A percentile compares a stretch with the other conserved stretches of the same genome.
phyloP scores from a whole-genome alignment of 805 yeast genomes.

The Wickerhamiella musiphila region DNA sequence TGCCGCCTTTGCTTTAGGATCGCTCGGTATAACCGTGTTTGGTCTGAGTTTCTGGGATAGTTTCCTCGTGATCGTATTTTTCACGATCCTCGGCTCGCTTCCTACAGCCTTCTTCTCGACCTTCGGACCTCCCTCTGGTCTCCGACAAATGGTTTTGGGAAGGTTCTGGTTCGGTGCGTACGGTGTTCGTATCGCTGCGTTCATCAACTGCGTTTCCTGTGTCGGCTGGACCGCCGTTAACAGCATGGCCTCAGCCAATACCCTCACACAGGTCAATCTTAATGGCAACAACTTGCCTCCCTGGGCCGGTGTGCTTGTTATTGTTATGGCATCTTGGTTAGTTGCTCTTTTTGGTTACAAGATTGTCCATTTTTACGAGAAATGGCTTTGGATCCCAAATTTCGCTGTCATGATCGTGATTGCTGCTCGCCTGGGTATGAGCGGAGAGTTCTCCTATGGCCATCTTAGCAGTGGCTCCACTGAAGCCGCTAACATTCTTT shows the following conservation, averaged over 20 bases:
- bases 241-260: slow-evolving; percentile 75
- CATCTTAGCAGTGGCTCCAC: slow-evolving; percentile 37
- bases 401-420: slow-evolving; percentile 54
- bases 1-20: slow-evolving; percentile 69
- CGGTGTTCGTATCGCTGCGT: slow-evolving; percentile 59
- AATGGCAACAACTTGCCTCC: slow-evolving; percentile 50
- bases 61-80: slow-evolving; percentile 49
- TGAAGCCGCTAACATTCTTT: slow-evolving; percentile 59
- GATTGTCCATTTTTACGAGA: slow-evolving; percentile 66
- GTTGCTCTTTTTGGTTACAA: slow-evolving; percentile 73
- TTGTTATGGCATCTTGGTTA: slow-evolving; percentile 45
- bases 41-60: slow-evolving; percentile 61
- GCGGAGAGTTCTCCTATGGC: slow-evolving; percentile 45
- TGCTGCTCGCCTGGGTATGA: slow-evolving; percentile 56
- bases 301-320: slow-evolving; percentile 76
- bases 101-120: slow-evolving; percentile 73
- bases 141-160: slow-evolving; percentile 75
- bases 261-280: slow-evolving; percentile 63
- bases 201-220: slow-evolving; percentile 68
- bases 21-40: slow-evolving; percentile 44
- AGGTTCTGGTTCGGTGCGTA: slow-evolving; percentile 61
- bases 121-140: slow-evolving; percentile 70
- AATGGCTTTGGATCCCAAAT: slow-evolving; percentile 80
- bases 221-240: slow-evolving; percentile 94
- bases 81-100: slow-evolving; percentile 50